Evolutionary conservation across 169 alveolate species (phyloP), one percentile per base, ranked within the genome.

Genomic region (Plasmodium chabaudi): DNA sequence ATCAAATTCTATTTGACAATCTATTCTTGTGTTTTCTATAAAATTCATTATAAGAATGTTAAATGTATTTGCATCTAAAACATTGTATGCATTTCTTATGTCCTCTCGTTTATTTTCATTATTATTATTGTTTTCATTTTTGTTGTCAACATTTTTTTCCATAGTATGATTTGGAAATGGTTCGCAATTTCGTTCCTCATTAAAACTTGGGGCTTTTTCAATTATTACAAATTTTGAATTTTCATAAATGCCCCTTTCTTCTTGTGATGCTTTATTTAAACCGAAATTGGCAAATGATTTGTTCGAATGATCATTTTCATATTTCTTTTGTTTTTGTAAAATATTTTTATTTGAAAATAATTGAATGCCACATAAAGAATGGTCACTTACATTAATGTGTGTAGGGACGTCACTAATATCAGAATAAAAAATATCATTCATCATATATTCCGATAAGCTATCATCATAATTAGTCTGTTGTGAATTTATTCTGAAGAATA

Each of bases 11-110:
- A 82, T 59, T 46, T 56, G 34, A 13, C 63, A 57, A 60, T 57
- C 25, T n/a, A 82, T 46, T 56, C 39, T 68, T n/a, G 69, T 49
- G 59, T 82, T 82, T 82, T 82, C 86, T 25, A 82, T 25, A 19
- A 82, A 82, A 82, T 82, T 82, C 61, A 69, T 13, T 25, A 82
- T 55, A n/a, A 82, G 65, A 25, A 68, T 53, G 75, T 56, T 82
- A 47, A 57, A 23, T 23, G 61, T 47, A 47, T 25, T 69, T 3
- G 63, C n/a, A 6, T 82, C 90, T 39, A 82, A 19, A 21, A 49
- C 34, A 17, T 47, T 25, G n/a, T 69, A 27, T 1, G 72, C n/a
- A 9, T 15, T 6, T 49, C 17, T 9, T 12, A 12, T 23, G 12
- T 49, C 51, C 5, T 17, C 47, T n/a, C 49, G 42, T 6, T 46